These are phyloP conservation scores for Luffa aegyptiaca DNA, from an alignment of 306 rosid species.

Conservation along the genomic window DNA sequence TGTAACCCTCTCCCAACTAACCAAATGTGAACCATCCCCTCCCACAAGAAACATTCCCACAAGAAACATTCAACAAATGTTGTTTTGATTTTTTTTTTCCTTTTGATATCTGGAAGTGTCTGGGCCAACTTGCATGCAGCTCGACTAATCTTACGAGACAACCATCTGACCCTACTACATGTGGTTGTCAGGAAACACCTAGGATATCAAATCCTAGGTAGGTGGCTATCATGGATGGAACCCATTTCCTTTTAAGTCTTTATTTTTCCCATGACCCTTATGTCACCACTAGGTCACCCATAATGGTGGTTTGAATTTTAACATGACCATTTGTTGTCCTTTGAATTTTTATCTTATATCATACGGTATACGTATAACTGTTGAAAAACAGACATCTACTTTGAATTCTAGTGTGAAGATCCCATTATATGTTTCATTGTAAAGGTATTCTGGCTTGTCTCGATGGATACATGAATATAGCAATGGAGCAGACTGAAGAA, in stretches of 20 bases:
- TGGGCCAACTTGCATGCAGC: no score
- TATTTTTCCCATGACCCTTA: no score
- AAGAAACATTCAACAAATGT: not conserved
- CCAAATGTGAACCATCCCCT: not conserved
- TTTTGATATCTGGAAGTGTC: no score
- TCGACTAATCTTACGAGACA: no score
- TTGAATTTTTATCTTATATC: not conserved
- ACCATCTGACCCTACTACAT: no score
- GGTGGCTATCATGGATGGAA: no score
- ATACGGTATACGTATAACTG: not conserved
- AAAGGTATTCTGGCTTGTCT: slow-evolving; percentile 94
- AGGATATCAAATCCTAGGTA: no score
- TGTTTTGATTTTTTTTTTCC: not conserved
- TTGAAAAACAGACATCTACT: not conserved
- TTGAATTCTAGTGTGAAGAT: not conserved
- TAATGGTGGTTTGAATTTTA: not conserved
- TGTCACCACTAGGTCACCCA: no score
- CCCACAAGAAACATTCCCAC: not conserved
- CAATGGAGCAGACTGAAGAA: slow-evolving; percentile 99
- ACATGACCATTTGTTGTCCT: not conserved
- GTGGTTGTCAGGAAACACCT: no score
- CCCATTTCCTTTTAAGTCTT: no score
- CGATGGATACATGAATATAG: slow-evolving; percentile 97
- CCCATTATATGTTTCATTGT: slow-evolving; percentile 10
- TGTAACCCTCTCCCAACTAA: not conserved